Percentiles rank a stretch among this genome's conserved stretches.
Conservation (phyloP, 352 stramenopile genomes). For the Globisporangium ultimum region DNA sequence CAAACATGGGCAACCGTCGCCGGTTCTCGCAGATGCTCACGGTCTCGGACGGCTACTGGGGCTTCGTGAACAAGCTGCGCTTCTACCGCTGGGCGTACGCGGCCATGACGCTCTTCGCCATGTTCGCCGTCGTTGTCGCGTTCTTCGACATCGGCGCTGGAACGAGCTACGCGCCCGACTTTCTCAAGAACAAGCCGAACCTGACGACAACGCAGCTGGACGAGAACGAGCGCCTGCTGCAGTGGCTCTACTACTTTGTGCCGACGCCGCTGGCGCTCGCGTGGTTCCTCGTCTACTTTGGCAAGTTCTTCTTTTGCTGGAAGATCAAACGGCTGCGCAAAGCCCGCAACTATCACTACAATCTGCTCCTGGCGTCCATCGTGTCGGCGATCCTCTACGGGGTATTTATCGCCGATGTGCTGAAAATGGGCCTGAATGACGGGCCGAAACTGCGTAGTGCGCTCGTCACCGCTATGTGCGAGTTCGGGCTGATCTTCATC, state of each 20-base stretch:
- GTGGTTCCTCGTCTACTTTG: constrained; percentile 80
- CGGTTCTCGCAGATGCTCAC: constrained; percentile 64
- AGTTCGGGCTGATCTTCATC: constrained; percentile 65
- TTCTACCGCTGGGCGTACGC: constrained; percentile 76
- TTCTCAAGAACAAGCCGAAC: constrained; percentile 34
- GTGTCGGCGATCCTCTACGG: constrained; percentile 49
- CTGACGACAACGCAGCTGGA: constrained; percentile 58
- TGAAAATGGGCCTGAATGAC: constrained; percentile 60
- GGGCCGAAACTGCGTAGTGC: constrained; percentile 60
- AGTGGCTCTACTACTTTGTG: constrained; percentile 76
- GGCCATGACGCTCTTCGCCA: constrained; percentile 68
- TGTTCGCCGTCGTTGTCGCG: constrained; percentile 69
- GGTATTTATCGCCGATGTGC: constrained; percentile 43
- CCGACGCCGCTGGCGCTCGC: constrained; percentile 60
- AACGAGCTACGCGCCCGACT: constrained; percentile 46
- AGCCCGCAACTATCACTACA: constrained; percentile 81
- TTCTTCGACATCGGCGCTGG: constrained; percentile 70
- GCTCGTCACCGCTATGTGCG: constrained; percentile 56
- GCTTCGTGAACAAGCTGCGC: constrained; percentile 69
- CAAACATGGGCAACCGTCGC: constrained; percentile 56
- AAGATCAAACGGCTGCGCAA: constrained; percentile 76
- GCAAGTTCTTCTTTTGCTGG: constrained; percentile 75
- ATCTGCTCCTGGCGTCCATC: constrained; percentile 65
- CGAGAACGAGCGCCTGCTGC: constrained; percentile 67
- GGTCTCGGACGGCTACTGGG: constrained; percentile 76